Percentiles rank a stretch among this genome's conserved stretches.
phyloP scores from a whole-genome alignment of 176 grass and related monocot species.

The Chrysopogon serrulatus region DNA sequence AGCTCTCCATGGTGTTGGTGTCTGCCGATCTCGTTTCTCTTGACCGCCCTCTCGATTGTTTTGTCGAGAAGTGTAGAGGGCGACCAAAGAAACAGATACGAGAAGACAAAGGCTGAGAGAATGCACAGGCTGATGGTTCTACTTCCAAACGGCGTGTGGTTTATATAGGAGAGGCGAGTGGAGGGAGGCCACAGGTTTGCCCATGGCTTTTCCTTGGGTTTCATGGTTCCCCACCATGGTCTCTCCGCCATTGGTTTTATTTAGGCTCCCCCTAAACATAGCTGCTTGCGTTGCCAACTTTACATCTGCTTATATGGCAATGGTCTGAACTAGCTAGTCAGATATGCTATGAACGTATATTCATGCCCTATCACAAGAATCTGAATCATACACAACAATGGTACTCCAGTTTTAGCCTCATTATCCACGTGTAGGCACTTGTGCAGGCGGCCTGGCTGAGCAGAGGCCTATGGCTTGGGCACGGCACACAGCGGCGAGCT shows the following conservation, averaged over 20 bases:
- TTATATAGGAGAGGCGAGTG: constrained; percentile 9
- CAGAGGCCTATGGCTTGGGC: too few relatives aligned
- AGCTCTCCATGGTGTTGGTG: constrained; percentile 30
- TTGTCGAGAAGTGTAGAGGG: neutral
- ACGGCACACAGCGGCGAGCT: too few relatives aligned
- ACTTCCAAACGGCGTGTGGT: neutral
- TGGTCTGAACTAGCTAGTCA: neutral
- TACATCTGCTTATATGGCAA: too few relatives aligned
- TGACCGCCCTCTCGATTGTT: constrained; percentile 14
- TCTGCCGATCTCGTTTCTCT: neutral
- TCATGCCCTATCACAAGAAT: neutral
- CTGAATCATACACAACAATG: neutral
- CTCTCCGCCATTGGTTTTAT: neutral
- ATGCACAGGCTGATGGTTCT: neutral
- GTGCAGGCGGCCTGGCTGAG: too few relatives aligned
- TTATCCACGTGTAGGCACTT: too few relatives aligned
- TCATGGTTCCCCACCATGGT: constrained; percentile 6
- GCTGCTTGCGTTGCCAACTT: neutral
- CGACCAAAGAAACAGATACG: neutral
- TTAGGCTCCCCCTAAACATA: constrained; percentile 2
- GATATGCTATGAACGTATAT: neutral
- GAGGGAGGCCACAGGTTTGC: neutral
- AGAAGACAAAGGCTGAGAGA: neutral
- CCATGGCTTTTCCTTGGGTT: neutral
- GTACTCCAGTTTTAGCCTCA: neutral